Evolutionary conservation across 2,329 filamentous ascomycete species (phyloP), one percentile per base, ranked within the genome.

Genomic region (Fusarium paranaense): DNA sequence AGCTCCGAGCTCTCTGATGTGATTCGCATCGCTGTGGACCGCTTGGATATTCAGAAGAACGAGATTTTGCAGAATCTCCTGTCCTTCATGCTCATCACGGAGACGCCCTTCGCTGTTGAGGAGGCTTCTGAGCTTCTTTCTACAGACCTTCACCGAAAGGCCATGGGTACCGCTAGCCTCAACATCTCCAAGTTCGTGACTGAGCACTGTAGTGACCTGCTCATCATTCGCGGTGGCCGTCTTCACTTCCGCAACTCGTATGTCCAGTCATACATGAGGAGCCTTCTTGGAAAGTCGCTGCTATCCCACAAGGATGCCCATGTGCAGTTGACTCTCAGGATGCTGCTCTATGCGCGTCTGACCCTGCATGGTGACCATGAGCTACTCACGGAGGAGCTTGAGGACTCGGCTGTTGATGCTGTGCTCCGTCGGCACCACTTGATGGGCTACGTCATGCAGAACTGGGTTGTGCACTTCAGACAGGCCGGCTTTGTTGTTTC

Each of bases 191-290:
- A 72, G 62, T 71, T 78, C 2, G 61, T 77, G 18, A 59, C 68
- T 0, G 61, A 76, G 63, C 52, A 71, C 11, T 79, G 76, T 37
- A 63, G 71, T 4, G 73, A 77, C 9, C 54, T 85, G 2, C 76
- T 83, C 2, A 75, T 82, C 13, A 80, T 84, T 6, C 77, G 81
- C 6, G 77, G 78, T 3, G 82, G 82, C 0, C 72, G 72, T 4
- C 66, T 83, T 14, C 82, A 80, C 37, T 84, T 85, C 79, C 82
- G 83, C 63, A 83, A 81, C 67, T 78, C 81, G 38, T 64, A 80
- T 16, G 77, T 84, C 10, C 79, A 80, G 33, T 64, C 71, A 1
- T 78, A 82, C 64, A 70, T 84, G 22, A 77, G 76, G 32, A 69
- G 72, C 7, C 79, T 81, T 14, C 80, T 83, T 20, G 83, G 82